A percentile compares a stretch with the other conserved stretches of the same genome.
Conservation (phyloP, 306 rosid species). For the Lathyrus sativus region DNA sequence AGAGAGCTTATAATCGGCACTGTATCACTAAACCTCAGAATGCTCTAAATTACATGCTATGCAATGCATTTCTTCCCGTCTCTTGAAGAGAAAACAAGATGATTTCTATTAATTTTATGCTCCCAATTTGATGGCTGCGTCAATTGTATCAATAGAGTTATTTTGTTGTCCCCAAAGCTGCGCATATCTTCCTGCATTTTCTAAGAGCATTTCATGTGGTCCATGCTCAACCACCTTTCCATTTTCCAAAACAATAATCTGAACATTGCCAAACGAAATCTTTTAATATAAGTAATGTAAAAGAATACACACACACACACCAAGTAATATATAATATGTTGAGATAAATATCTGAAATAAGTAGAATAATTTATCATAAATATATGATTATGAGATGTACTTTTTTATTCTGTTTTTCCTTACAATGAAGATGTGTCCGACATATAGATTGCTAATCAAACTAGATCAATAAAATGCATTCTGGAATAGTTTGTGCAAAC, state of each 20-base stretch:
- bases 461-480: conserved; percentile 7
- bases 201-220: conserved; percentile 81
- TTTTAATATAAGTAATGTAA: not conserved
- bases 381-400: not conserved
- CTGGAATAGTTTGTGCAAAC: conserved; percentile 9
- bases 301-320: not conserved
- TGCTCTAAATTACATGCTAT: conserved; percentile 21
- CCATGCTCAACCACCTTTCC: conserved; percentile 96
- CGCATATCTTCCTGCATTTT: conserved; percentile 86
- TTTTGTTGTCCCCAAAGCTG: conserved; percentile 99
- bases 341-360: not conserved
- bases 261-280: conserved; percentile 32
- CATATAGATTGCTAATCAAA: conserved; percentile 15
- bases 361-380: conserved; percentile 10
- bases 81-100: conserved; percentile 1
- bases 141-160: conserved; percentile 71
- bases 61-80: not conserved
- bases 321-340: conserved; percentile 7
- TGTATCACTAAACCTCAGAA: conserved; percentile 9
- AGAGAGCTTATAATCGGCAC: conserved; percentile 3
- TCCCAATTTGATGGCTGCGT: conserved; percentile 58
- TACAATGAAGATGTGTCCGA: not conserved
- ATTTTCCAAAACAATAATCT: conserved; percentile 92
- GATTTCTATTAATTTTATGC: conserved; percentile 36
- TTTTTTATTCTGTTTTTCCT: not conserved